Percentiles rank a stretch among this genome's conserved stretches.
phyloP scores from a whole-genome alignment of 208 protist genomes.

The Crithidia sp. region DNA sequence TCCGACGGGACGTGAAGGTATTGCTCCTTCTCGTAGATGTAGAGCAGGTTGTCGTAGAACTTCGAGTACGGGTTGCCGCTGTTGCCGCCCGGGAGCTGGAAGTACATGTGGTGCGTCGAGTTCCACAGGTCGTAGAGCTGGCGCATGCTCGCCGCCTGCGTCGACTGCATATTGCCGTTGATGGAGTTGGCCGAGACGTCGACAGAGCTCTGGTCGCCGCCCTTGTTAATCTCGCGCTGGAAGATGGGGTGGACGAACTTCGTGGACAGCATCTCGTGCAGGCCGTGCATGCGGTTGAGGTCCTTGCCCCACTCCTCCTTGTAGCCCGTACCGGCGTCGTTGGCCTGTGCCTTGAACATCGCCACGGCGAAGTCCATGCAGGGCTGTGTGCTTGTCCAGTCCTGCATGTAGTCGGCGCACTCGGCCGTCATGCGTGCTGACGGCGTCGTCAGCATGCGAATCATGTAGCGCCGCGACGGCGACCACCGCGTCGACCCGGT shows the following conservation, averaged over 20 bases:
- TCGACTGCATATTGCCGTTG: conserved; percentile 41
- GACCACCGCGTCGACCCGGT: conserved; percentile 15
- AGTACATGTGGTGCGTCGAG: conserved; percentile 35
- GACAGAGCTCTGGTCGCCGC: conserved; percentile 50
- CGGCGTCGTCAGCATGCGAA: conserved; percentile 33
- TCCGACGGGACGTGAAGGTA: conserved; percentile 43
- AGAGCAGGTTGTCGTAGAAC: conserved; percentile 60
- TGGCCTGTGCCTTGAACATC: conserved; percentile 37
- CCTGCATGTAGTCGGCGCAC: conserved; percentile 34
- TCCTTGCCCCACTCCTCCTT: conserved; percentile 58
- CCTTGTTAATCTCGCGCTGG: conserved; percentile 56
- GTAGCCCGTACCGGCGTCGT: conserved; percentile 13
- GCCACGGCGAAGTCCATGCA: conserved; percentile 39
- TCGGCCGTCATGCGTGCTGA: conserved; percentile 34
- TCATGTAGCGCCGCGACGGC: conserved; percentile 35
- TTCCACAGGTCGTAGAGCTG: conserved; percentile 54
- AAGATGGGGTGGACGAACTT: conserved; percentile 51
- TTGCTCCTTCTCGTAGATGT: conserved; percentile 41
- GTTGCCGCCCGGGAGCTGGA: conserved; percentile 56
- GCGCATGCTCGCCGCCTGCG: conserved; percentile 60
- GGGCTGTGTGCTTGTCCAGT: conserved; percentile 18
- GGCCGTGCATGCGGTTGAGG: conserved; percentile 46
- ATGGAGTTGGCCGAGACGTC: conserved; percentile 48
- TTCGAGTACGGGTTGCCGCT: conserved; percentile 71
- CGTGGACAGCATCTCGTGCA: conserved; percentile 51